Conservation (phyloP, 345 rosid genomes). For the Leavenworthia alabamica region DNA sequence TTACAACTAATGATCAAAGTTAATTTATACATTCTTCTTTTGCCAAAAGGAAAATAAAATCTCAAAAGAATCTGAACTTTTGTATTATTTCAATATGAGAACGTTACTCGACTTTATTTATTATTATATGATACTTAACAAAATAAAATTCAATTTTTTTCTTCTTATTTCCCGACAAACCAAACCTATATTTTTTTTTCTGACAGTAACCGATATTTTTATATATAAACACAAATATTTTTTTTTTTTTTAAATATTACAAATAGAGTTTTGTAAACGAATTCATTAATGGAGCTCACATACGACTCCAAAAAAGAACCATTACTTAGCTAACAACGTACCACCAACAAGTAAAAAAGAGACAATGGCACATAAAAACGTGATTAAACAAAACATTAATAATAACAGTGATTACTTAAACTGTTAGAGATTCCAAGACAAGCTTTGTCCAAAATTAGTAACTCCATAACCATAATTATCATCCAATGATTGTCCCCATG, state of each 20-base stretch:
- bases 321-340: slow-evolving; percentile 2
- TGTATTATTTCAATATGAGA: not conserved
- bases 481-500: slow-evolving; percentile 40
- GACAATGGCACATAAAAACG: slow-evolving; percentile 4
- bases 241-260: too few relatives aligned
- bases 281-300: too few relatives aligned
- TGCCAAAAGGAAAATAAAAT: too few relatives aligned
- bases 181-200: too few relatives aligned
- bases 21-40: too few relatives aligned
- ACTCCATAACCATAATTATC: slow-evolving; percentile 28
- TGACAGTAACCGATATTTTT: slow-evolving; percentile 25
- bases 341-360: not conserved
- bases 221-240: not conserved
- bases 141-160: not conserved
- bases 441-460: slow-evolving; percentile 9
- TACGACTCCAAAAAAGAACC: too few relatives aligned
- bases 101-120: slow-evolving; percentile 18
- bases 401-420: not conserved
- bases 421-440: slow-evolving; percentile 21
- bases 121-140: slow-evolving; percentile 11
- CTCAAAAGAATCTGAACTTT: not conserved
- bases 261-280: too few relatives aligned
- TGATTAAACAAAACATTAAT: slow-evolving; percentile 7
- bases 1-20: not conserved
- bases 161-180: too few relatives aligned